Conservation (phyloP, 139 green algal species). For the Chlorella sp. region DNA sequence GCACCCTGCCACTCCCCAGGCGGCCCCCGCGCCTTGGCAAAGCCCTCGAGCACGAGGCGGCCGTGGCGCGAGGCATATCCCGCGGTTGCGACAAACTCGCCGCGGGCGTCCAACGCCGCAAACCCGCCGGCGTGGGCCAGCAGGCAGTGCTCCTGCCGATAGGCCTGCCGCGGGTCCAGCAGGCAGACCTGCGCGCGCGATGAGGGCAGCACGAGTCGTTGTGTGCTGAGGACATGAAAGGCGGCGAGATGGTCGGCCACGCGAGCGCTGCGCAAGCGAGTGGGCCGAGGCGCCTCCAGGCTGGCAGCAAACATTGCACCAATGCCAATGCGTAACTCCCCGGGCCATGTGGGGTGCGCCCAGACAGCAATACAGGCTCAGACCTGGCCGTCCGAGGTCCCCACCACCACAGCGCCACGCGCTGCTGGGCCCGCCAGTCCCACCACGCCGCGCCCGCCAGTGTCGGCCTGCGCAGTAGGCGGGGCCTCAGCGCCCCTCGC, state of each 20-base stretch:
- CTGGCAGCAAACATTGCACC: no score
- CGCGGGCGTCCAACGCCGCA: conserved; percentile 53
- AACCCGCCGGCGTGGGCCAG: conserved; percentile 67
- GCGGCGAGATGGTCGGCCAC: no score
- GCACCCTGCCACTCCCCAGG: not conserved
- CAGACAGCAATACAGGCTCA: no score
- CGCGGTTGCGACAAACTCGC: conserved; percentile 63
- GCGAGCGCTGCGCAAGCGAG: no score
- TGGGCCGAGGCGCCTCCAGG: no score
- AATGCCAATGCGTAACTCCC: no score
- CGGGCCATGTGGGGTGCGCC: no score
- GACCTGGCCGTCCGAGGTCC: conserved; percentile 39
- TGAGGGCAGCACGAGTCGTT: no score
- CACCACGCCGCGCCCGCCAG: conserved; percentile 34
- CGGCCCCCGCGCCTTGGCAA: not conserved
- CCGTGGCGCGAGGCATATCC: conserved; percentile 34
- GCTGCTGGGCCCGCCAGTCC: conserved; percentile 40
- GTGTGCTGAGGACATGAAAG: no score
- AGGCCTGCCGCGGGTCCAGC: conserved; percentile 56
- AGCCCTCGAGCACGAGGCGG: conserved; percentile 19
- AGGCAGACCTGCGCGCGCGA: no score
- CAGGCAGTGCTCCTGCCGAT: conserved; percentile 38
- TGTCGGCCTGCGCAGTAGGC: conserved; percentile 34
- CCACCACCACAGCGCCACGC: conserved; percentile 50
- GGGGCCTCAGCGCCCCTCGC: no score